These are phyloP conservation scores for Penicillium nucicola DNA, from an alignment of 495 filamentous ascomycete genomes.

Conservation along the genomic window DNA sequence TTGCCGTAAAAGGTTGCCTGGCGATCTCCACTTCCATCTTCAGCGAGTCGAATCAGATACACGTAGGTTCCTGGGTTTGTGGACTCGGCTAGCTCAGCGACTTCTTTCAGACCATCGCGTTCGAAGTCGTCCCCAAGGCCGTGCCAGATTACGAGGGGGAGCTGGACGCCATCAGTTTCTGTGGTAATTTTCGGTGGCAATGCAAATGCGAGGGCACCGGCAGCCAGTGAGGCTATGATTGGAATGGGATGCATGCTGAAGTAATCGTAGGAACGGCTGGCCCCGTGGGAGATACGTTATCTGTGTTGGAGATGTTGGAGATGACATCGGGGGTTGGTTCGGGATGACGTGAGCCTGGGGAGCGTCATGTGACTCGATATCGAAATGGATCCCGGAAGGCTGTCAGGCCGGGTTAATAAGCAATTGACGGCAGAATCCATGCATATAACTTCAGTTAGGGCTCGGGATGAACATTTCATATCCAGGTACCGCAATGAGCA, in stretches of 20 bases:
- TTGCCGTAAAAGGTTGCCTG: slow-evolving; percentile 89
- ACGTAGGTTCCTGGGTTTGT: slow-evolving; percentile 80
- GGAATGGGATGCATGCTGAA: slow-evolving; percentile 9
- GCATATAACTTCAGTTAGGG: too few species aligned
- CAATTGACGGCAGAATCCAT: too few species aligned
- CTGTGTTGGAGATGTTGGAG: slow-evolving; percentile 1
- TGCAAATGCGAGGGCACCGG: slow-evolving; percentile 13
- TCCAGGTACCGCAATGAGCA: background rate
- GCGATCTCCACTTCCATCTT: slow-evolving; percentile 63
- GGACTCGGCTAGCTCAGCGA: slow-evolving; percentile 65
- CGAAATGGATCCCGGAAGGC: too few species aligned
- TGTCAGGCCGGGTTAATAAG: too few species aligned
- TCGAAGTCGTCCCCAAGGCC: slow-evolving; percentile 70
- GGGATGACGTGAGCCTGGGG: slow-evolving; percentile 1
- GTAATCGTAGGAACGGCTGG: background rate
- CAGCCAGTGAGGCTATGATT: slow-evolving; percentile 13
- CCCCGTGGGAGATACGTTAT: too few species aligned
- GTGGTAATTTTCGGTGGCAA: slow-evolving; percentile 7
- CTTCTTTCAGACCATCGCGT: slow-evolving; percentile 64
- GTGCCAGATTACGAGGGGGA: slow-evolving; percentile 94
- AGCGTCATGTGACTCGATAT: slow-evolving; percentile 1
- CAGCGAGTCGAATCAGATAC: slow-evolving; percentile 74
- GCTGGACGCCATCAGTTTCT: slow-evolving; percentile 37
- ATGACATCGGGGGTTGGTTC: background rate
- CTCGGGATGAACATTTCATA: too few species aligned